Conservation (phyloP, 2,329 filamentous ascomycete genomes). For the Geosmithia flava region DNA sequence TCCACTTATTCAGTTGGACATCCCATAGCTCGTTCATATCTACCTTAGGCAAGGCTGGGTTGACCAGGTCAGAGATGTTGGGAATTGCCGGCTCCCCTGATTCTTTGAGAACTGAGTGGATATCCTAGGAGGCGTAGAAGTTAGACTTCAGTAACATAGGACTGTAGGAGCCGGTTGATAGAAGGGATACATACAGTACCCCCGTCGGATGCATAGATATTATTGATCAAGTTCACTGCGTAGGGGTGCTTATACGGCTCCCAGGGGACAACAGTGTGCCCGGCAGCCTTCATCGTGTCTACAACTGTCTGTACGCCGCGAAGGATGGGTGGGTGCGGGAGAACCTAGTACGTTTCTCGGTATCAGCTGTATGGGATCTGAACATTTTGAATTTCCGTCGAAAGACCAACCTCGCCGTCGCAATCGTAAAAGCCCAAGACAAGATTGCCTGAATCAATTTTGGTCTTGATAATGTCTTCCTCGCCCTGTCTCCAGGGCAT, state of each 20-base stretch:
- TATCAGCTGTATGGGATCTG: background rate
- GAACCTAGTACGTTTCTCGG: background rate
- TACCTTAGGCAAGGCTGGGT: slow-evolving; percentile 8
- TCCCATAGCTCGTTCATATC: slow-evolving; percentile 12
- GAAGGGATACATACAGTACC: slow-evolving; percentile 8
- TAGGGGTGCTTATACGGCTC: slow-evolving; percentile 15
- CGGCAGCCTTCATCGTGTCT: slow-evolving; percentile 10
- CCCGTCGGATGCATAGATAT: slow-evolving; percentile 15
- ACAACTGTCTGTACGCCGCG: slow-evolving; percentile 15
- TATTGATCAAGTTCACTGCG: slow-evolving; percentile 11
- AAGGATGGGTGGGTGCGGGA: background rate
- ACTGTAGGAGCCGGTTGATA: background rate
- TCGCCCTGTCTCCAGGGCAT: slow-evolving; percentile 20
- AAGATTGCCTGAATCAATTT: slow-evolving; percentile 9
- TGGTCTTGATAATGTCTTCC: slow-evolving; percentile 11
- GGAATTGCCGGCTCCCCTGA: slow-evolving; percentile 24
- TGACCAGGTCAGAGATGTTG: slow-evolving; percentile 12
- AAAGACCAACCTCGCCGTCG: slow-evolving; percentile 17
- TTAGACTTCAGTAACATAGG: slow-evolving; percentile 3
- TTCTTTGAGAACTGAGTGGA: slow-evolving; percentile 11
- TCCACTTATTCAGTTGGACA: slow-evolving; percentile 18
- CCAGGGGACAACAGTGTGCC: slow-evolving; percentile 17
- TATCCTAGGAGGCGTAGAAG: slow-evolving; percentile 7
- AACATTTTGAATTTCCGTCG: slow-evolving; percentile 16
- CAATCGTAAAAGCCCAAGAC: slow-evolving; percentile 18